Evolutionary conservation across 768 basidiomycete genomes (phyloP).

Genomic region (Suillus sp.): DNA sequence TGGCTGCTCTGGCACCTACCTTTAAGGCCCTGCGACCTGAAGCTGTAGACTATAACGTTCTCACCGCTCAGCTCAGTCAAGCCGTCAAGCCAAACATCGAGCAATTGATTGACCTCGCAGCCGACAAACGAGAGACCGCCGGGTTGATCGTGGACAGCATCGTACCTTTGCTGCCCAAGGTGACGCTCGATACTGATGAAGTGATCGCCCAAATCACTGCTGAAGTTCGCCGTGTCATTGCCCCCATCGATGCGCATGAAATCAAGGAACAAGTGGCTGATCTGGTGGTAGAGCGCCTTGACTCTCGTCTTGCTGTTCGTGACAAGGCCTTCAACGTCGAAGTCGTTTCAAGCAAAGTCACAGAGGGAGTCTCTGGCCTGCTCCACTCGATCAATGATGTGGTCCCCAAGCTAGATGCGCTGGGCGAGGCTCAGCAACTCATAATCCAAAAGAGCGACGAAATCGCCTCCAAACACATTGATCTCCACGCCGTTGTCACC

Average conservation of each 20-base stretch:
- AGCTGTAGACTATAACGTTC: conserved; percentile 73
- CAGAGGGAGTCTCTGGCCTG: conserved; percentile 50
- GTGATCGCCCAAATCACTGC: conserved; percentile 61
- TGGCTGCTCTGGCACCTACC: conserved; percentile 58
- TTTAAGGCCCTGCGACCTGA: conserved; percentile 64
- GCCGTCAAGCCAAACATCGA: conserved; percentile 89
- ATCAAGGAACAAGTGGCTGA: conserved; percentile 91
- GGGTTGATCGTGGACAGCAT: conserved; percentile 76
- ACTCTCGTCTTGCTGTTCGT: conserved; percentile 76
- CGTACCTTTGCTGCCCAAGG: conserved; percentile 60
- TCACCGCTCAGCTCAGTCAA: conserved; percentile 75
- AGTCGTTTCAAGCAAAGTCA: conserved; percentile 53
- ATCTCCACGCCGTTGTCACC: conserved; percentile 44
- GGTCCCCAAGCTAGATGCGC: conserved; percentile 39
- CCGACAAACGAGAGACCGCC: conserved; percentile 87
- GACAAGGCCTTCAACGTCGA: conserved; percentile 73
- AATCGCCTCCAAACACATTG: conserved; percentile 42
- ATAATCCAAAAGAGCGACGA: conserved; percentile 41
- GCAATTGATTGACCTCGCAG: conserved; percentile 85
- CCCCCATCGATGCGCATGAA: conserved; percentile 79
- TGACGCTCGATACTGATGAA: conserved; percentile 52
- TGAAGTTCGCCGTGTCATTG: conserved; percentile 72
- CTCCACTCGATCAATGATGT: conserved; percentile 46
- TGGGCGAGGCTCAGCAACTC: conserved; percentile 47
- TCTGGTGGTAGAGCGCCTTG: conserved; percentile 82